Evolutionary conservation across 129 eudicot genomes (phyloP).

Genomic region (Kitagawia praeruptora): DNA sequence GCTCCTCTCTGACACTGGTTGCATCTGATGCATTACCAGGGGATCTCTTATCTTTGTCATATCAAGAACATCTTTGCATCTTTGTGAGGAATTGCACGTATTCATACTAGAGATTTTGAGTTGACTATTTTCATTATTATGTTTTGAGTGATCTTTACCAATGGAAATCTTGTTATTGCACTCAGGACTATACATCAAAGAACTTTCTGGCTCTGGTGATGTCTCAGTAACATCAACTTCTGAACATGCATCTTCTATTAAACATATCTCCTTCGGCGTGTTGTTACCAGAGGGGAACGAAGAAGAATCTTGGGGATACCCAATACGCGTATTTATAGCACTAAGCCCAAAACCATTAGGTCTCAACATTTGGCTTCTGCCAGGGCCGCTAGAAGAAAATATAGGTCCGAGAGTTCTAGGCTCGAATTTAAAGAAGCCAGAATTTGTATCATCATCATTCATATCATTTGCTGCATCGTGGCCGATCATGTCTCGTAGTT

Average conservation of each 20-base stretch:
- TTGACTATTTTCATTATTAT: slow-evolving; percentile 16
- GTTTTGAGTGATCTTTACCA: slow-evolving; percentile 18
- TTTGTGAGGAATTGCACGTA: slow-evolving; percentile 18
- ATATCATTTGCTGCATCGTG: slow-evolving; percentile 31
- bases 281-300: slow-evolving; percentile 22
- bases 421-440: slow-evolving; percentile 66
- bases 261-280: slow-evolving; percentile 31
- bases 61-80: slow-evolving; percentile 7
- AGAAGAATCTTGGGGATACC: slow-evolving; percentile 26
- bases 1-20: slow-evolving; percentile 19
- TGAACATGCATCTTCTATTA: slow-evolving; percentile 32
- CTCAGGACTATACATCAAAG: slow-evolving; percentile 20
- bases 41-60: slow-evolving; percentile 11
- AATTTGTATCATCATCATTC: slow-evolving; percentile 48
- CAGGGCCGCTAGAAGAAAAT: slow-evolving; percentile 41
- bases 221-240: slow-evolving; percentile 25
- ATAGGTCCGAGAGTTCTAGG: slow-evolving; percentile 59
- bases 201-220: slow-evolving; percentile 24
- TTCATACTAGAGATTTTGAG: slow-evolving; percentile 7
- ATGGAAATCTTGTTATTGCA: slow-evolving; percentile 15
- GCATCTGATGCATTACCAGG: slow-evolving; percentile 17
- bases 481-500: slow-evolving; percentile 54
- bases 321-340: slow-evolving; percentile 17
- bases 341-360: slow-evolving; percentile 27
- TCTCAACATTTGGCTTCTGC: slow-evolving; percentile 31